A percentile compares a stretch with the other conserved stretches of the same genome.
phyloP scores from a whole-genome alignment of 2,329 filamentous ascomycete genomes.

The Nectriaceae sp. region DNA sequence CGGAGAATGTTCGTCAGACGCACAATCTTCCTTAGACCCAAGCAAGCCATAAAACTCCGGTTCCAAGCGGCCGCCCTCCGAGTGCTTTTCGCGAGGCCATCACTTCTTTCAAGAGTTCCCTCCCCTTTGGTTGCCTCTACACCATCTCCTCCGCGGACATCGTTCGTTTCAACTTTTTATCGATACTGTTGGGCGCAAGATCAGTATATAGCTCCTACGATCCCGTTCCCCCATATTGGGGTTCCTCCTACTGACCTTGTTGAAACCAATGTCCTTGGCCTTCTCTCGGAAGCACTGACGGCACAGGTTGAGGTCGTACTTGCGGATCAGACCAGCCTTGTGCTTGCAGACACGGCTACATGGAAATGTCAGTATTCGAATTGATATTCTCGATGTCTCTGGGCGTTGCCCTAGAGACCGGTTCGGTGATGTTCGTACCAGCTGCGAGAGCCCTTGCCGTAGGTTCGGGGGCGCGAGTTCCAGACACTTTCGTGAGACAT shows the following conservation, averaged over 20 bases:
- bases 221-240: background rate
- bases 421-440: slow-evolving; percentile 68
- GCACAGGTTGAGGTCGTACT: slow-evolving; percentile 94
- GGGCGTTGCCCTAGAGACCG: too few relatives aligned
- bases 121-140: slow-evolving; percentile 17
- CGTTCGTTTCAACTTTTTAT: slow-evolving; percentile 34
- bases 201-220: slow-evolving; percentile 2
- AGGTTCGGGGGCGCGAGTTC: slow-evolving; percentile 96
- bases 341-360: slow-evolving; percentile 76
- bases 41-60: slow-evolving; percentile 49
- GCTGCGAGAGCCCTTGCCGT: slow-evolving; percentile 92
- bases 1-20: slow-evolving; percentile 44
- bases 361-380: slow-evolving; percentile 32
- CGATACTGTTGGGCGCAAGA: slow-evolving; percentile 34
- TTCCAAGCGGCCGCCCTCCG: slow-evolving; percentile 47
- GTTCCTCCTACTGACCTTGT: slow-evolving; percentile 56
- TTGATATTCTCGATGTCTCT: too few relatives aligned
- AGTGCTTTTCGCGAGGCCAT: slow-evolving; percentile 40
- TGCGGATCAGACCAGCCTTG: slow-evolving; percentile 98
- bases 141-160: slow-evolving; percentile 26
- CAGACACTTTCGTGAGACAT: slow-evolving; percentile 91
- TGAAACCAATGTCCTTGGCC: slow-evolving; percentile 71
- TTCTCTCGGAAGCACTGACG: slow-evolving; percentile 80
- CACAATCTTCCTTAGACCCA: slow-evolving; percentile 45
- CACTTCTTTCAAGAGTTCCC: slow-evolving; percentile 29